Conservation (phyloP, 306 rosid species). For the Hippophae tibetana region DNA sequence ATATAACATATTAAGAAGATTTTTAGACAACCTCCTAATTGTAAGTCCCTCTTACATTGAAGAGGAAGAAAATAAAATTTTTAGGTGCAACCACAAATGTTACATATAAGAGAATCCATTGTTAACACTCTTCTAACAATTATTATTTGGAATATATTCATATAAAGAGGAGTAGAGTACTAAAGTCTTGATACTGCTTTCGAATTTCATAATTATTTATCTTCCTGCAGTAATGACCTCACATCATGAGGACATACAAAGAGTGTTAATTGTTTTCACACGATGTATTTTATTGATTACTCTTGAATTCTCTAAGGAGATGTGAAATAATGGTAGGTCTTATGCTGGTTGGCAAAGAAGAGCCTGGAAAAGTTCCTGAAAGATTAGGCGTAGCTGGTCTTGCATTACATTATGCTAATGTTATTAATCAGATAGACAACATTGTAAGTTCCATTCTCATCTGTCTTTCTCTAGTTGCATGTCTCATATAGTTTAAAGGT, state of each 20-base stretch:
- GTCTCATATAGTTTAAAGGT: conserved; percentile 9
- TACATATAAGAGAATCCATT: too few species aligned
- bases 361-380: conserved; percentile 32
- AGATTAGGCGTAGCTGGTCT: conserved; percentile 83
- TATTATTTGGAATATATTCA: too few species aligned
- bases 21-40: too few species aligned
- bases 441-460: conserved; percentile 47
- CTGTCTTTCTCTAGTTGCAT: neutral
- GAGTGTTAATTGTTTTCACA: conserved; percentile 7
- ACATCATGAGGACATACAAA: conserved; percentile 3
- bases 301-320: conserved; percentile 12
- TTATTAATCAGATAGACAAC: conserved; percentile 66
- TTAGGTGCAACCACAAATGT: too few species aligned
- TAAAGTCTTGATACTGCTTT: neutral
- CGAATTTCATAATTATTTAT: conserved; percentile 3
- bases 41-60: too few species aligned
- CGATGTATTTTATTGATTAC: conserved; percentile 4
- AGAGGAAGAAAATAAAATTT: too few species aligned
- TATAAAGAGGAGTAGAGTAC: too few species aligned
- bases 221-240: neutral
- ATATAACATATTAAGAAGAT: too few species aligned
- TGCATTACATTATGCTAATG: conserved; percentile 86
- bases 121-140: too few species aligned
- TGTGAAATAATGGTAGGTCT: conserved; percentile 35
- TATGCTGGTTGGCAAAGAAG: conserved; percentile 9